Evolutionary conservation across 2,329 filamentous ascomycete species (phyloP), one percentile per base, ranked within the genome.

Genomic region (Trichophyton simii): DNA sequence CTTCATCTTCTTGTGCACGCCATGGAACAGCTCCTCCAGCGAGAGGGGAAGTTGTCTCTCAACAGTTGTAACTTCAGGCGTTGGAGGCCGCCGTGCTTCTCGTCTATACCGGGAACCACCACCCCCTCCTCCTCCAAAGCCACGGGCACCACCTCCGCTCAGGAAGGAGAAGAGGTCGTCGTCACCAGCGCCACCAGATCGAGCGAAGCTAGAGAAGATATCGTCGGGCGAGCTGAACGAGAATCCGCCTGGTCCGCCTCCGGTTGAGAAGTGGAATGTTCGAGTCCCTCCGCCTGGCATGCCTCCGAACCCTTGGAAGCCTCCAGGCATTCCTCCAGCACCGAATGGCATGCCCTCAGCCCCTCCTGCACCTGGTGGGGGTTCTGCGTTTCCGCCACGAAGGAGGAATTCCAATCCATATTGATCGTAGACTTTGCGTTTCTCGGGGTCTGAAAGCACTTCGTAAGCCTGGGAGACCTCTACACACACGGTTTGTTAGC

Each of bases 401-500:
- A 95, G 81, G 59, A 99, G 82, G 77, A 92, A 96, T 69, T 97
- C 94, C 64, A 97, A 86, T 65, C 94, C 94, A 75, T 87, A 96
- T 72, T 92, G 87, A 73, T 99, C 94, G 73, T 99, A 99, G 48
- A 87, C 86, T 75, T 95, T 94, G 70, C 94, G 87, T 78, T 97
- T 99, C 73, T 97, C 91, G 63, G 92, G 91, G 70, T 99, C 94
- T 64, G 90, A 95, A 2, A 99, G 85, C 68, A 99, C 95, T 77
- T 99, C 94, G 78, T 96, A 99, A 62, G 94, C 94, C 78, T 97
- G 91, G 0, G 91, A 96, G 66, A 91, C 88, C 74, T 97, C 94
- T 83, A 3, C 11, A 25, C 22, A 38, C 34, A 38, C 46, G 65
- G 48, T 6, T 59, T 59, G 57, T 28, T 18, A 25, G 61, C 67